Conservation (phyloP, 2,329 filamentous ascomycete species). For the Pseudogymnoascus sp. region DNA sequence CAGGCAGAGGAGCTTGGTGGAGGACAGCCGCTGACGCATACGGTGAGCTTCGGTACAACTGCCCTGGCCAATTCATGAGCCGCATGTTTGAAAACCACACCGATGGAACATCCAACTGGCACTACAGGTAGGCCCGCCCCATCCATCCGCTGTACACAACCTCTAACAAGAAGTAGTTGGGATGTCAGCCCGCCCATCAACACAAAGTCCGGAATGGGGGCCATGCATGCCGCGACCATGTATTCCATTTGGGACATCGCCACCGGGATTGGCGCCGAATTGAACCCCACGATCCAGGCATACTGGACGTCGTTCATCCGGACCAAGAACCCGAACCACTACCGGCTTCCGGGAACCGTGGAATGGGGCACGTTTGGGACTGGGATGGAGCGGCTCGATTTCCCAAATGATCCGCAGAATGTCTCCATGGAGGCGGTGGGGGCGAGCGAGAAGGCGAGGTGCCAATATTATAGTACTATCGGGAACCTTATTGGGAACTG, state of each 20-base stretch:
- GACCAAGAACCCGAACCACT: conserved; percentile 56
- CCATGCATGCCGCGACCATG: conserved; percentile 60
- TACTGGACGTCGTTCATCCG: conserved; percentile 73
- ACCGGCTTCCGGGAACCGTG: conserved; percentile 39
- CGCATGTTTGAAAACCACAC: conserved; percentile 11
- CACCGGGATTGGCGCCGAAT: conserved; percentile 43
- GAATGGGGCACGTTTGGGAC: conserved; percentile 43
- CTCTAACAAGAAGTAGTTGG: conserved; percentile 16
- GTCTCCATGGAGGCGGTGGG: conserved; percentile 37
- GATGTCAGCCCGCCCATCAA: conserved; percentile 54
- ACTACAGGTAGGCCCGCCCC: conserved; percentile 46
- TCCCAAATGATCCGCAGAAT: conserved; percentile 36
- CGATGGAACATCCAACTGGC: conserved; percentile 42
- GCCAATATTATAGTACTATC: conserved; percentile 43
- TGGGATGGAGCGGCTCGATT: conserved; percentile 27
- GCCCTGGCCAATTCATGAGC: conserved; percentile 50
- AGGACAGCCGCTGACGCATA: conserved; percentile 51
- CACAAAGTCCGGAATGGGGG: conserved; percentile 49
- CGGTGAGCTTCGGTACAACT: conserved; percentile 59
- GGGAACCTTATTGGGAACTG: conserved; percentile 19
- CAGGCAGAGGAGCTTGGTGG: conserved; percentile 47
- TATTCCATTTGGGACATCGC: conserved; percentile 66
- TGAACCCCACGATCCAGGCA: conserved; percentile 55
- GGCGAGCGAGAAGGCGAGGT: conserved; percentile 35
- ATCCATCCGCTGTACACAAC: neutral